A percentile compares a stretch with the other conserved stretches of the same genome.
phyloP scores from a whole-genome alignment of 305 asterid species.

The Plantago coronopus region DNA sequence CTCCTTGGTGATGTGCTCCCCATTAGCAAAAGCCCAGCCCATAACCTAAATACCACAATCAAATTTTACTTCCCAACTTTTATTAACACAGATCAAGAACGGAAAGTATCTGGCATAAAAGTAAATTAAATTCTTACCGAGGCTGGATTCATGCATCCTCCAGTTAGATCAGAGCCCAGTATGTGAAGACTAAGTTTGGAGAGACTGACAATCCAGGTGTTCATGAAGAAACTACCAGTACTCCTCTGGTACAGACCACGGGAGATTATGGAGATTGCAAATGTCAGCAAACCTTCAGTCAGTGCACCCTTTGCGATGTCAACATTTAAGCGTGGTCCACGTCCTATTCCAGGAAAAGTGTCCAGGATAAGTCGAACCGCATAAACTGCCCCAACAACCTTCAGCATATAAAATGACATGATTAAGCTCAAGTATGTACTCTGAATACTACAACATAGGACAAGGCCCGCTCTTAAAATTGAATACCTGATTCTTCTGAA shows the following conservation, averaged over 20 bases:
- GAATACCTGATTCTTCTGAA: too few species aligned
- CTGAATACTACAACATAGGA: too few species aligned
- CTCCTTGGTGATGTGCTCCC: slow-evolving; percentile 71
- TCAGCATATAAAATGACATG: slow-evolving; percentile 13
- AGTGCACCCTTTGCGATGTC: slow-evolving; percentile 74
- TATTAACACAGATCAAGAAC: background rate
- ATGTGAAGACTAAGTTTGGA: slow-evolving; percentile 76
- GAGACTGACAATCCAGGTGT: slow-evolving; percentile 81
- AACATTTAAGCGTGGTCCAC: slow-evolving; percentile 61
- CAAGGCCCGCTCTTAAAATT: too few species aligned
- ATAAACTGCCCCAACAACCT: slow-evolving; percentile 72
- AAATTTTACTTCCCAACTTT: slow-evolving; percentile 3
- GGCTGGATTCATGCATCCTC: slow-evolving; percentile 97
- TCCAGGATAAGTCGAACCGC: slow-evolving; percentile 59
- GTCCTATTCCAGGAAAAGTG: slow-evolving; percentile 56
- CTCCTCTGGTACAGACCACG: slow-evolving; percentile 48
- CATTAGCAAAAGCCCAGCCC: slow-evolving; percentile 94
- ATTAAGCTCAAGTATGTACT: background rate
- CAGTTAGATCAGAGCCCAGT: slow-evolving; percentile 87
- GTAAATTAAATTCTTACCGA: slow-evolving; percentile 43
- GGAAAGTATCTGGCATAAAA: background rate
- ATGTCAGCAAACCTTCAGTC: slow-evolving; percentile 74
- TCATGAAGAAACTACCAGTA: slow-evolving; percentile 51
- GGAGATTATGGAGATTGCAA: slow-evolving; percentile 53
- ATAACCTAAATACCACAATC: slow-evolving; percentile 47